Conservation (phyloP, 306 rosid species). For the Purshia tridentata region DNA sequence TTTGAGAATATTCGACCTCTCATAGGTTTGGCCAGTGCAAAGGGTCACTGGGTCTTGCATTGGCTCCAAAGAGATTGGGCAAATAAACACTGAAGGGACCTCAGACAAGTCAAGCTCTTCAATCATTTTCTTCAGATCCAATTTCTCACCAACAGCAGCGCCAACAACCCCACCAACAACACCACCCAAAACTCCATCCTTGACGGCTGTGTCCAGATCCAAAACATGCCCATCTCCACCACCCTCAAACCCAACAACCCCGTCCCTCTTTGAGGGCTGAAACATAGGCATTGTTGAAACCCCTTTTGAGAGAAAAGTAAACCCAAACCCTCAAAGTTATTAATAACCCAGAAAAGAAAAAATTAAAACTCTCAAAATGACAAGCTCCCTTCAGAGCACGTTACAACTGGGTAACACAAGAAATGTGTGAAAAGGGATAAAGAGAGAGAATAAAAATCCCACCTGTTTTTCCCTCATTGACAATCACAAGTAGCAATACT, state of each 20-base stretch:
- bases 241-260: conserved; percentile 53
- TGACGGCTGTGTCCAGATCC: conserved; percentile 81
- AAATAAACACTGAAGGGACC: conserved; percentile 68
- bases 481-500: conserved; percentile 27
- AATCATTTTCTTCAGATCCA: conserved; percentile 79
- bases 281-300: conserved; percentile 63
- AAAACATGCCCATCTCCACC: conserved; percentile 71
- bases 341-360: neutral
- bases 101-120: conserved; percentile 65
- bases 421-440: conserved; percentile 16
- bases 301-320: conserved; percentile 14
- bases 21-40: conserved; percentile 81
- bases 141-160: conserved; percentile 46
- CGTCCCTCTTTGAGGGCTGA: conserved; percentile 52
- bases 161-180: conserved; percentile 48
- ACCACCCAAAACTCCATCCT: conserved; percentile 67
- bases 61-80: conserved; percentile 84
- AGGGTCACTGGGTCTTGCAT: conserved; percentile 88
- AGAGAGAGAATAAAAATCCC: conserved; percentile 13
- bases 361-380: conserved; percentile 17
- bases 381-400: conserved; percentile 39
- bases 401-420: conserved; percentile 37
- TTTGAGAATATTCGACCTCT: conserved; percentile 70
- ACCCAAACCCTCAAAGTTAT: conserved; percentile 14
- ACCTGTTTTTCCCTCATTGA: conserved; percentile 19